Conservation (phyloP, 768 basidiomycete species). For the Amanita pseudoporphyria region DNA sequence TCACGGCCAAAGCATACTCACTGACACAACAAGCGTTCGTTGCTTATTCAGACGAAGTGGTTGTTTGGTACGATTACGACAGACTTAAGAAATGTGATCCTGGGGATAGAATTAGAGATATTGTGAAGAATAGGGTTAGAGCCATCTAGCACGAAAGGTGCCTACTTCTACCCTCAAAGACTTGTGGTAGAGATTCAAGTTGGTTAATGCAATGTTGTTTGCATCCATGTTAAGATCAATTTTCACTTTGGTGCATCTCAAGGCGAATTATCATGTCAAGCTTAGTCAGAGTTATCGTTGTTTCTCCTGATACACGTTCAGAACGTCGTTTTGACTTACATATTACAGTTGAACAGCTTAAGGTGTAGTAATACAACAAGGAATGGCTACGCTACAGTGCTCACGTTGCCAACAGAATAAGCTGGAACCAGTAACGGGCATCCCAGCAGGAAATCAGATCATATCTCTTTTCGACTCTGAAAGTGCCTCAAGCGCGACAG, state of each 20-base stretch:
- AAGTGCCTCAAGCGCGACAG: conserved; percentile 37
- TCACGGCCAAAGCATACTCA: conserved; percentile 53
- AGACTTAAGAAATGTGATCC: conserved; percentile 54
- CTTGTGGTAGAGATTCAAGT: background rate
- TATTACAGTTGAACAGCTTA: conserved; percentile 68
- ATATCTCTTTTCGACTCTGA: conserved; percentile 57
- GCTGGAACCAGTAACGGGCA: conserved; percentile 87
- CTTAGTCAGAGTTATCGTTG: conserved; percentile 61
- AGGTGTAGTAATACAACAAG: conserved; percentile 39
- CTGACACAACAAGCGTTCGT: conserved; percentile 53
- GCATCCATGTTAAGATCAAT: background rate
- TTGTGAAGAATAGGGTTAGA: conserved; percentile 17
- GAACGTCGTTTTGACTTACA: conserved; percentile 80
- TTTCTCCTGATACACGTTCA: conserved; percentile 83
- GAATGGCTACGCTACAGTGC: background rate
- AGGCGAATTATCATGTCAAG: conserved; percentile 9
- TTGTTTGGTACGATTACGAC: conserved; percentile 79
- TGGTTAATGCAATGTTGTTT: background rate
- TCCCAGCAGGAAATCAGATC: conserved; percentile 62
- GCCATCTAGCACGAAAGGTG: background rate
- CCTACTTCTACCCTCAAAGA: background rate
- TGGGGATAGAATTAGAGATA: conserved; percentile 35
- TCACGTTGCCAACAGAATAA: conserved; percentile 42
- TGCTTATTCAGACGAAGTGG: conserved; percentile 49
- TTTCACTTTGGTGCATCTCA: too few species aligned